Base-by-base conservation (phyloP, 2,329 filamentous ascomycete genomes). In the Coniochaeta pulveracea region DNA sequence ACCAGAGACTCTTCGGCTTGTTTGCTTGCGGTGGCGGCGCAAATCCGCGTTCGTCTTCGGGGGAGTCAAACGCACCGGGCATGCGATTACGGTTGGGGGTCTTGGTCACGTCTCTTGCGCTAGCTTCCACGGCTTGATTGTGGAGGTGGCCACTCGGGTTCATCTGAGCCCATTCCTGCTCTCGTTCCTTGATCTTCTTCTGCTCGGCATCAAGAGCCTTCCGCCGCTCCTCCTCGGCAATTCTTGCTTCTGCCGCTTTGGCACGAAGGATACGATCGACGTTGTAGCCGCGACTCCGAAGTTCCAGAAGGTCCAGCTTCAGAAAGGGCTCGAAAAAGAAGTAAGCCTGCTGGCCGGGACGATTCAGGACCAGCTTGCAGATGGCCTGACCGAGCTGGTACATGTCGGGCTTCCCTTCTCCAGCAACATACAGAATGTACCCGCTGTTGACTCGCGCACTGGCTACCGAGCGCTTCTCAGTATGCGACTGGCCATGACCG, bases 331-430 rank as follows among this genome's bases (percentile, higher is more conserved):
- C 91, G 36, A 98, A 76, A 34, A 91, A 89, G 36, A 95, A 71
- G 35, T 85, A 85, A 3, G 89, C 86, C 49, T 93, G 83, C 47
- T 93, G 83, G 42, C 84, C 89, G 6, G 89, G 86, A 15, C 85
- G 74, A 34, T 75, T 74, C 30, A 98, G 65, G 23, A 98, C 66
- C 34, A 93, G 61, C 47, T 80, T 76, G 40, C 89, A 85, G 29
- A 98, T 67, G 17, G 85, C 85, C 46, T 88, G 82, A 37, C 85
- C 91, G 43, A 98, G 79, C 58, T 98, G 86, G 52, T 93, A 96
- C 50, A 93, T 74, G 50, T 96, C 86, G 19, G 76, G 80, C 38
- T 73, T 72, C 2, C 65, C 56, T 19, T 66, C 70, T 8, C 77
- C 72, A 4, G 80, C 79, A 23, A 96, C 76, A 48, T 80, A 93